These are phyloP conservation scores for Dendrobium chrysotoxum DNA, from an alignment of 106 monocot genomes.

Conservation along the genomic window DNA sequence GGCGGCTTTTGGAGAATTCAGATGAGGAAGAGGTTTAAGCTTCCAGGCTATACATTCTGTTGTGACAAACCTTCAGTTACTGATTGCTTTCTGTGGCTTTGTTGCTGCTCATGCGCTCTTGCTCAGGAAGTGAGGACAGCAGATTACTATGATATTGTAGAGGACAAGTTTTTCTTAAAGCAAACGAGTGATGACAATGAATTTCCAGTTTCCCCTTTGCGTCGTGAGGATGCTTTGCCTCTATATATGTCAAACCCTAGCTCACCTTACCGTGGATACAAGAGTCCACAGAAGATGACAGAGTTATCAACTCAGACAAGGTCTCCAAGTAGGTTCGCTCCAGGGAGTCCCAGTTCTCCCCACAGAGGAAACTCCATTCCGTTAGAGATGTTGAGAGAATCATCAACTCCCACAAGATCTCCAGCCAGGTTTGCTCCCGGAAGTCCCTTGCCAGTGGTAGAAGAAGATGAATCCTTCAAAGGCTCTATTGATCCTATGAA, in stretches of 20 bases:
- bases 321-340: background rate
- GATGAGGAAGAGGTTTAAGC: conserved; percentile 58
- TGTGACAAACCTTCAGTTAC: conserved; percentile 32
- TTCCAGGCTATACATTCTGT: conserved; percentile 36
- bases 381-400: background rate
- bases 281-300: conserved; percentile 3
- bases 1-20: conserved; percentile 81
- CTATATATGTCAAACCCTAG: conserved; percentile 30
- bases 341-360: background rate
- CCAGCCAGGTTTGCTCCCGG: conserved; percentile 18
- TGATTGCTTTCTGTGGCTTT: conserved; percentile 62
- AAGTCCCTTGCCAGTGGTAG: conserved; percentile 15
- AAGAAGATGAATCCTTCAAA: conserved; percentile 9
- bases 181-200: background rate
- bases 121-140: conserved; percentile 69
- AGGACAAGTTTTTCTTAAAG: conserved; percentile 31
- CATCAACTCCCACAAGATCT: conserved; percentile 21
- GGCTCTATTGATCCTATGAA: conserved; percentile 12
- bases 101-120: conserved; percentile 57
- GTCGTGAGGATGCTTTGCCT: conserved; percentile 23
- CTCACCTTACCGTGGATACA: conserved; percentile 31
- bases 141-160: conserved; percentile 35
- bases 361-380: conserved; percentile 7
- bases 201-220: conserved; percentile 20
- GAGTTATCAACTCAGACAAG: background rate